phyloP scores from a whole-genome alignment of 2,329 filamentous ascomycete genomes.

The Colletotrichum costaricense region DNA sequence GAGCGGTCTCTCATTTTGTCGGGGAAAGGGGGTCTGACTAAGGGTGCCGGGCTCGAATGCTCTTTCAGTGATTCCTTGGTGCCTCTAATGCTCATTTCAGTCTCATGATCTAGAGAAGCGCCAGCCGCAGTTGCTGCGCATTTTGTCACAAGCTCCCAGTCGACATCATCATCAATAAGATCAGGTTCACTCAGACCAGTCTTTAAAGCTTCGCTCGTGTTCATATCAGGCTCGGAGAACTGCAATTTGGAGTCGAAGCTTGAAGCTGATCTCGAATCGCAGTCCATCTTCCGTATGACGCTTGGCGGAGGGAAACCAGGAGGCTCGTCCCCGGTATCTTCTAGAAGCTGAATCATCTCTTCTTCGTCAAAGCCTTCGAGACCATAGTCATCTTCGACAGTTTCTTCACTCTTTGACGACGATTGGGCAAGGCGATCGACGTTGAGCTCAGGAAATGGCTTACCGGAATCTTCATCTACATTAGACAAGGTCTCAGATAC shows the following conservation, averaged over 20 bases:
- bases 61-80: constrained; percentile 21
- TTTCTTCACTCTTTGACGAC: neutral
- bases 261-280: neutral
- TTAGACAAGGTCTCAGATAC: neutral
- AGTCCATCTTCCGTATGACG: neutral
- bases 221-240: neutral
- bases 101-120: neutral
- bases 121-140: neutral
- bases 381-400: neutral
- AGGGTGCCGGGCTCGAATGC: constrained; percentile 47
- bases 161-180: constrained; percentile 51
- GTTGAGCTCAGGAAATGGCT: neutral
- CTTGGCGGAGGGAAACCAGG: neutral
- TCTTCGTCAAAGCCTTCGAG: constrained; percentile 10
- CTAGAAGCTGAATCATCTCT: constrained; percentile 1
- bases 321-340: neutral
- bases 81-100: constrained; percentile 1
- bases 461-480: neutral
- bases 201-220: neutral
- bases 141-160: constrained; percentile 50
- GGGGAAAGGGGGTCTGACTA: constrained; percentile 65
- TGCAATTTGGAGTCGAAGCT: neutral
- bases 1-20: constrained; percentile 60
- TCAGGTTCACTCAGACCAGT: constrained; percentile 30
- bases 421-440: neutral